Percentiles rank a stretch among this genome's conserved stretches.
Evolutionary conservation across 2,329 filamentous ascomycete species (phyloP).

Genomic region (Penicillium palitans): DNA sequence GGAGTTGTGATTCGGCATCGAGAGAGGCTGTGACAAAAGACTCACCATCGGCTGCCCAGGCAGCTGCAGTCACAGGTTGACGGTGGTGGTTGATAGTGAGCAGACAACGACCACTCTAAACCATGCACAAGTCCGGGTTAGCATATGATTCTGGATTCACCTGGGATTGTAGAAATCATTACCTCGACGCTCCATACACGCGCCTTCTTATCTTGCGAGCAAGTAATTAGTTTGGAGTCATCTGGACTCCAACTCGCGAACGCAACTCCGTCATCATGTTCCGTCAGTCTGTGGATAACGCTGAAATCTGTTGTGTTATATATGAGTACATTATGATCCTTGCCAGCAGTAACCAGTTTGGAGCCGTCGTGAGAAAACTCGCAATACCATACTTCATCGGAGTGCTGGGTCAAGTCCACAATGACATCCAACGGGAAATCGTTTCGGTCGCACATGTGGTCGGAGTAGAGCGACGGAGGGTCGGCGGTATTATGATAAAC

Average conservation of each 20-base stretch:
- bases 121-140: conserved; percentile 10
- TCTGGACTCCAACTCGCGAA: conserved; percentile 92
- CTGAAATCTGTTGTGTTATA: conserved; percentile 75
- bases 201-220: conserved; percentile 71
- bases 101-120: conserved; percentile 63
- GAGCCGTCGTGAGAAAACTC: conserved; percentile 86
- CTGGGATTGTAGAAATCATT: conserved; percentile 20
- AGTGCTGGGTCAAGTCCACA: conserved; percentile 69
- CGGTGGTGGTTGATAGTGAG: conserved; percentile 67
- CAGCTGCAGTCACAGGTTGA: conserved; percentile 84
- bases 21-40: conserved; percentile 79
- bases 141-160: neutral
- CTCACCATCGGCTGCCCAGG: conserved; percentile 79
- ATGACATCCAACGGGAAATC: conserved; percentile 75
- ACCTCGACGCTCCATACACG: conserved; percentile 73
- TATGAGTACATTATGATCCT: conserved; percentile 72
- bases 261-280: conserved; percentile 70
- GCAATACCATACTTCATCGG: conserved; percentile 87
- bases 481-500: conserved; percentile 80
- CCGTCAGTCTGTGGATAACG: conserved; percentile 61
- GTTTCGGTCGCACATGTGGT: conserved; percentile 78
- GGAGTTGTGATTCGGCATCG: conserved; percentile 65
- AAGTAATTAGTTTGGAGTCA: conserved; percentile 80
- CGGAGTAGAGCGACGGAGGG: conserved; percentile 81
- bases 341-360: conserved; percentile 78